Conservation (phyloP, 2,329 filamentous ascomycete genomes). For the Diaporthe vexans region DNA sequence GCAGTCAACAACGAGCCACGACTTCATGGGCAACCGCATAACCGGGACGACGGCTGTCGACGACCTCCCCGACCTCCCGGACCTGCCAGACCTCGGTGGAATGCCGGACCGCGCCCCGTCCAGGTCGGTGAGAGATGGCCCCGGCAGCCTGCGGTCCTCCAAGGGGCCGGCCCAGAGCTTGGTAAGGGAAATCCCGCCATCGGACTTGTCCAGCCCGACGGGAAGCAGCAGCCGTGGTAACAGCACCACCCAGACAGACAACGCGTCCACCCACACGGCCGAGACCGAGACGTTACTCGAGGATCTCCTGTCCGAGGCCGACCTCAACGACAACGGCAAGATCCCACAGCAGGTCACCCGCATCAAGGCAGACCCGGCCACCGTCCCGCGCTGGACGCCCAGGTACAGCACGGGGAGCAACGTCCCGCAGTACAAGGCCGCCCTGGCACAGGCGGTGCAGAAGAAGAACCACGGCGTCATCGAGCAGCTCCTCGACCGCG, state of each 20-base stretch:
- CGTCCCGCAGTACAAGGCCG: constrained; percentile 59
- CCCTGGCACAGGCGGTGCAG: constrained; percentile 68
- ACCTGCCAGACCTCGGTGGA: background rate
- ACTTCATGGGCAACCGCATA: constrained; percentile 39
- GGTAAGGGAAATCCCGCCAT: constrained; percentile 38
- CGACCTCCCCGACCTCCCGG: constrained; percentile 14
- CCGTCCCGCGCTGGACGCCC: constrained; percentile 67
- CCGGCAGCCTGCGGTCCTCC: constrained; percentile 41
- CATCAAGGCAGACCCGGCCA: constrained; percentile 63
- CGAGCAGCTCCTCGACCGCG: constrained; percentile 70
- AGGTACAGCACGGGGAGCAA: constrained; percentile 60
- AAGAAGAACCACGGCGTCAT: constrained; percentile 68
- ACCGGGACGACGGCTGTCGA: constrained; percentile 31
- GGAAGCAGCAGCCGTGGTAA: constrained; percentile 31
- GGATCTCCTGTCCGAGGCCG: constrained; percentile 52
- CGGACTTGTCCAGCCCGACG: constrained; percentile 39
- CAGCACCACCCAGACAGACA: constrained; percentile 46
- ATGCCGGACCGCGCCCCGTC: constrained; percentile 42
- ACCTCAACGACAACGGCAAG: constrained; percentile 52
- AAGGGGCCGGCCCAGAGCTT: constrained; percentile 37
- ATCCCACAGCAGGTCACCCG: constrained; percentile 59
- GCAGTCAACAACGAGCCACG: constrained; percentile 39
- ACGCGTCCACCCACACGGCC: constrained; percentile 47
- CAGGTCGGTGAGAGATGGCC: constrained; percentile 46
- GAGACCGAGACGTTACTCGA: constrained; percentile 53